Conservation (phyloP, 352 stramenopile species). For the Globisporangium echinulatum region DNA sequence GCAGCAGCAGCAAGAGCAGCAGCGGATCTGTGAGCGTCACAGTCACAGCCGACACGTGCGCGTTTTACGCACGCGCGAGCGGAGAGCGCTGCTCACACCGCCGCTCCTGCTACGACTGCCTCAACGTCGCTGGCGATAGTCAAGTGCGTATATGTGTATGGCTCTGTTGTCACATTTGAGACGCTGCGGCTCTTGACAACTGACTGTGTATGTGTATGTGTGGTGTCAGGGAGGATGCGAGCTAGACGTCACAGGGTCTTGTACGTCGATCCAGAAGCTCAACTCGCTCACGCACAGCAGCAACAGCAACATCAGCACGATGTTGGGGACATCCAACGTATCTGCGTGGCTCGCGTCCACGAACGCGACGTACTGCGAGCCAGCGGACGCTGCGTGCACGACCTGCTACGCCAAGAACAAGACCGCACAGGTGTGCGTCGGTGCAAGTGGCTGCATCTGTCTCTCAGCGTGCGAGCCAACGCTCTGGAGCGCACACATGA, state of each 20-base stretch:
- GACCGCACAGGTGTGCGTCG: slow-evolving; percentile 30
- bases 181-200: too few species aligned
- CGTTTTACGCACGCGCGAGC: too few species aligned
- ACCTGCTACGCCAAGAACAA: slow-evolving; percentile 16
- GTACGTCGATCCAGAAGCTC: too few species aligned
- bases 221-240: too few species aligned
- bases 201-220: too few species aligned
- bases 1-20: too few species aligned
- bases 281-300: too few species aligned
- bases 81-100: not conserved
- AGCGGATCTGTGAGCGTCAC: too few species aligned
- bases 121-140: not conserved
- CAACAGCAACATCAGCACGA: too few species aligned
- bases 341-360: slow-evolving; percentile 23
- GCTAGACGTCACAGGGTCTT: too few species aligned
- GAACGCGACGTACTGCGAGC: slow-evolving; percentile 48
- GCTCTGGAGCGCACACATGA: slow-evolving; percentile 24
- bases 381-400: slow-evolving; percentile 23
- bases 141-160: not conserved
- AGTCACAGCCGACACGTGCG: too few species aligned
- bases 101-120: slow-evolving; percentile 5
- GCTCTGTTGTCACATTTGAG: not conserved
- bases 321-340: too few species aligned
- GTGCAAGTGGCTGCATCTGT: slow-evolving; percentile 36
- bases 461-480: slow-evolving; percentile 44